Conservation (phyloP, 2,329 filamentous ascomycete species). For the Xylariaceae sp. region DNA sequence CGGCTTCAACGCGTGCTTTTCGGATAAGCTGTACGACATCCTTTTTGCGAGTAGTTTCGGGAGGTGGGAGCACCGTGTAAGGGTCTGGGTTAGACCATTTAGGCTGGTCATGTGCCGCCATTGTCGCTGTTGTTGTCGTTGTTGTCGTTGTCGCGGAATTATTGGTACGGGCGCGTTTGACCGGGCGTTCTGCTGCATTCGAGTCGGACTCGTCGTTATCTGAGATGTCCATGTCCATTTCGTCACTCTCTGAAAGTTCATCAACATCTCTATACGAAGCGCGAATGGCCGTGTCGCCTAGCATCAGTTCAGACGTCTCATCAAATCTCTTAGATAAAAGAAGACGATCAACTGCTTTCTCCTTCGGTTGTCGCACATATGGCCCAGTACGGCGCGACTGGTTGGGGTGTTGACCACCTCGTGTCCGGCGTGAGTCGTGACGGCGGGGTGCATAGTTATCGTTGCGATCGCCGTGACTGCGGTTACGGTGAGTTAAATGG, state of each 20-base stretch:
- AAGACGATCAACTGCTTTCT: conserved; percentile 45
- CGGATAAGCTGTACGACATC: conserved; percentile 92
- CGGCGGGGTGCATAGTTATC: conserved; percentile 20
- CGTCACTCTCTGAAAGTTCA: conserved; percentile 67
- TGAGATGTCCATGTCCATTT: conserved; percentile 70
- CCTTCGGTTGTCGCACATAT: conserved; percentile 6
- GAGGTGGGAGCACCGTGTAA: conserved; percentile 85
- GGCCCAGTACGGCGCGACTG: conserved; percentile 13
- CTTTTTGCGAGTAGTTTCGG: conserved; percentile 74
- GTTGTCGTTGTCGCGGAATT: conserved; percentile 42
- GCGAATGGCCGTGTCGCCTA: conserved; percentile 53
- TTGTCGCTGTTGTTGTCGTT: too few species aligned
- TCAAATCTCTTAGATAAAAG: conserved; percentile 54
- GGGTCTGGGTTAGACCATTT: conserved; percentile 98
- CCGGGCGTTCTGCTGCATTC: conserved; percentile 47
- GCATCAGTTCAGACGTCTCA: conserved; percentile 52
- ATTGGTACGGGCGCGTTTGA: conserved; percentile 51
- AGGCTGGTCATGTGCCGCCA: conserved; percentile 57
- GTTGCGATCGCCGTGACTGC: conserved; percentile 26
- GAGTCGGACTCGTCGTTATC: conserved; percentile 52
- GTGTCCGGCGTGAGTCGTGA: conserved; percentile 21
- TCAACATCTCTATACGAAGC: conserved; percentile 62
- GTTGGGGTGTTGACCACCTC: conserved; percentile 14
- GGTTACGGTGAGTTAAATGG: conserved; percentile 14
- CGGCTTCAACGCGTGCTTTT: conserved; percentile 76